Base-by-base conservation (phyloP, 768 basidiomycete species). In the Asterophora lycoperdoides region DNA sequence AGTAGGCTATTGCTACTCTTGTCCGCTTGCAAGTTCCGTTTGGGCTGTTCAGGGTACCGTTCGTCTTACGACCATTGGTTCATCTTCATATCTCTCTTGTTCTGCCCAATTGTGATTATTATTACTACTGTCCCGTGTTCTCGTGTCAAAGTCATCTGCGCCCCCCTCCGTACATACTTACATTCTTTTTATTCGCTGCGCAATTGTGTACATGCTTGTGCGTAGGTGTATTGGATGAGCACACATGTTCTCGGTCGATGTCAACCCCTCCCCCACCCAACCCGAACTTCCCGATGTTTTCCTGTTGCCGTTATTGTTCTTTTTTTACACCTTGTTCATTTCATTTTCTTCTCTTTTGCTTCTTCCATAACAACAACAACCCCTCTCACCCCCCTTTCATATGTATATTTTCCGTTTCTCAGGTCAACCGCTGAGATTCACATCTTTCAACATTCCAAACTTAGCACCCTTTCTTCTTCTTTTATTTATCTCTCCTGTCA, bases 241-340 rank as follows among this genome's bases (percentile, higher is more conserved):
- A 53, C 40, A 19, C 29, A 48, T 44, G 40, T 19, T 42, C 42
- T 47, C 38, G 46, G 36, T 33, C 15, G 33, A 36, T 37, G 30
- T 37, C 13, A 14, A 35, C 41, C 19, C 35, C 46, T 30, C 32
- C 23, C 26, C 46, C 26, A 43, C 33, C 46, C 36, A 45, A 51
- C 42, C 34, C 30, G 15, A 19, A 3, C 23, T 15, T 23, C 11
- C 14, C 28, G 19, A 17, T 15, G 37, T 54, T 48, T 44, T 38
- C 50, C 41, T 26, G 54, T 23, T 9, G 3, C 30, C 8, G 30
- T 13, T 13, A 10, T 32, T 32, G 3, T 32, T 32, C 30, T 2
- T 13, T 32, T 29, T 10, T 46, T 46, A 48, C 50, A 53, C 57
- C 55, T 56, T 56, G 48, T 52, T 52, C 32, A 54, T 38, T 53